Percentiles rank a stretch among this genome's conserved stretches.
Evolutionary conservation across 352 stramenopile species (phyloP).

Genomic region (Phytophthora pseudosyringae): DNA sequence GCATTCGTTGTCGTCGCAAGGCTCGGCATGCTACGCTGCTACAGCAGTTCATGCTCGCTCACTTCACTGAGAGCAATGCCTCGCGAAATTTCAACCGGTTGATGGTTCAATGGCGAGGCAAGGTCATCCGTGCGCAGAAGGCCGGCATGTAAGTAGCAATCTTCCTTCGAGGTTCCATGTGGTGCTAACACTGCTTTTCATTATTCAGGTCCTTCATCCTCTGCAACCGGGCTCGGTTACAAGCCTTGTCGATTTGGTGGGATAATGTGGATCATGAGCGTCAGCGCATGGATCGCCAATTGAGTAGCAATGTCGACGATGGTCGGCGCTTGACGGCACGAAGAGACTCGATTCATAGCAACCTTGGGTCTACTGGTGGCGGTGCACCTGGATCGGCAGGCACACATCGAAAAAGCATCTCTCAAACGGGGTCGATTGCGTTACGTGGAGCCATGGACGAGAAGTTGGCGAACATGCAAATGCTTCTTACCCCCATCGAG

Average conservation of each 20-base stretch:
- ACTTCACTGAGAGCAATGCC: constrained; percentile 61
- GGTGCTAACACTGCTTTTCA: neutral
- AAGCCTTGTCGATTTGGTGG: constrained; percentile 66
- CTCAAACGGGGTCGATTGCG: constrained; percentile 27
- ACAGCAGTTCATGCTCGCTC: constrained; percentile 64
- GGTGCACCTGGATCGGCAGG: constrained; percentile 29
- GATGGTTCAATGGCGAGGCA: constrained; percentile 76
- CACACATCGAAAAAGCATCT: constrained; percentile 4
- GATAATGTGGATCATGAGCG: constrained; percentile 71
- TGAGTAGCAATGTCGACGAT: constrained; percentile 12
- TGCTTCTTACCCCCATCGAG: constrained; percentile 80
- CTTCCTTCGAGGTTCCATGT: neutral
- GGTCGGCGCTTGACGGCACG: constrained; percentile 20
- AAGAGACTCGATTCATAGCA: constrained; percentile 18
- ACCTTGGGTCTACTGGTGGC: constrained; percentile 3
- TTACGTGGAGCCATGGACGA: constrained; percentile 66
- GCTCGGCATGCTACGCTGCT: constrained; percentile 43
- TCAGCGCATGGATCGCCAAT: constrained; percentile 62
- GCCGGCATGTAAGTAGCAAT: constrained; percentile 38
- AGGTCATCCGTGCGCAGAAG: constrained; percentile 76
- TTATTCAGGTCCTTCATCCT: constrained; percentile 43
- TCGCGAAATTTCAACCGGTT: constrained; percentile 77
- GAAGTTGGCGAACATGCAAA: constrained; percentile 73
- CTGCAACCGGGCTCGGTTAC: constrained; percentile 63
- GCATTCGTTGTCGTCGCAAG: constrained; percentile 51